These are phyloP conservation scores for Albophoma yamanashiensis DNA, from an alignment of 2,329 filamentous ascomycete species.

Conservation along the genomic window DNA sequence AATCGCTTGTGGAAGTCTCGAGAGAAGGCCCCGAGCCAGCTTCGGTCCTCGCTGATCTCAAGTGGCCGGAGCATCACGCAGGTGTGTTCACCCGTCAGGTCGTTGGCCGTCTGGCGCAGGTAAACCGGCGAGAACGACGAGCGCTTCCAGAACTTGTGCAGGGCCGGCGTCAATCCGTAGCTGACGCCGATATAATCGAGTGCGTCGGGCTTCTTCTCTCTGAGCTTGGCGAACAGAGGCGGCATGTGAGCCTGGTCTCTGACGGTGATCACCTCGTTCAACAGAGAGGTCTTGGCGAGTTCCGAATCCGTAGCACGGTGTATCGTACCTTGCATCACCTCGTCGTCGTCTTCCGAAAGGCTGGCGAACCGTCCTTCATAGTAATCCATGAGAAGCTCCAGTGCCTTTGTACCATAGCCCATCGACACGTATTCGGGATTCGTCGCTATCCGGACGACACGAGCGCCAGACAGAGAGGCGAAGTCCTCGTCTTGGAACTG, in stretches of 20 bases:
- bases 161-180: constrained; percentile 75
- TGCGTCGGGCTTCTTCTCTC: constrained; percentile 66
- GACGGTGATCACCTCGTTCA: constrained; percentile 81
- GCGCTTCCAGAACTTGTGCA: constrained; percentile 97
- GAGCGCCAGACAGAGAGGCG: constrained; percentile 81
- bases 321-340: constrained; percentile 50
- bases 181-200: constrained; percentile 94
- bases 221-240: constrained; percentile 79
- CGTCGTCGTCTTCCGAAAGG: constrained; percentile 59
- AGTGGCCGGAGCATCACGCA: constrained; percentile 93
- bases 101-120: constrained; percentile 87
- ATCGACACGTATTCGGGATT: constrained; percentile 87
- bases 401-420: constrained; percentile 86
- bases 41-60: constrained; percentile 53
- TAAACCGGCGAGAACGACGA: constrained; percentile 82
- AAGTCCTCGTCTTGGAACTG: constrained; percentile 98
- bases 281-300: constrained; percentile 61
- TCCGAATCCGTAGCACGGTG: constrained; percentile 74
- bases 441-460: constrained; percentile 88
- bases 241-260: constrained; percentile 88
- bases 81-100: constrained; percentile 93
- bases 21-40: constrained; percentile 85
- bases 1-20: constrained; percentile 95
- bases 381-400: constrained; percentile 81
- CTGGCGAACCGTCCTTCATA: constrained; percentile 89